A percentile compares a stretch with the other conserved stretches of the same genome.
Evolutionary conservation across 2,329 filamentous ascomycete species (phyloP).

Genomic region (Fusarium pseudoanthophilum): DNA sequence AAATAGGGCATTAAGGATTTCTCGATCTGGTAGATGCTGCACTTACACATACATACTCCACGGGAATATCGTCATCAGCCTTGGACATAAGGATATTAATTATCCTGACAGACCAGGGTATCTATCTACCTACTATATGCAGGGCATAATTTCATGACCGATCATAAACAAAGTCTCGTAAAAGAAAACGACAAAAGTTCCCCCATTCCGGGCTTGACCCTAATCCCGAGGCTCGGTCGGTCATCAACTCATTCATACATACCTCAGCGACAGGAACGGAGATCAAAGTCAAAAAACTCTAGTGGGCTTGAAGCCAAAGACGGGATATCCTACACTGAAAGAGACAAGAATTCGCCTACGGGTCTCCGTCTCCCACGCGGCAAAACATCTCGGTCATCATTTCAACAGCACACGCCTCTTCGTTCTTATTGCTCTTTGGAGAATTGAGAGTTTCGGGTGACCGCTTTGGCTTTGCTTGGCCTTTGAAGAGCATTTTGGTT

Average conservation of each 20-base stretch:
- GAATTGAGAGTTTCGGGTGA: constrained; percentile 1
- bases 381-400: constrained; percentile 5
- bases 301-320: constrained; percentile 1
- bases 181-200: not conserved
- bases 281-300: constrained; percentile 38
- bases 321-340: not conserved
- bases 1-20: not conserved
- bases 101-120: not conserved
- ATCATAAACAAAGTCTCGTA: not conserved
- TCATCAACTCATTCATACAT: constrained; percentile 1
- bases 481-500: not conserved
- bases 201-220: not conserved
- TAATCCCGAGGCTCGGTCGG: not conserved
- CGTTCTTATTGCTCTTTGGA: not conserved
- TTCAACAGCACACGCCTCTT: not conserved
- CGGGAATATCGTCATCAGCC: not conserved
- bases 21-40: not conserved
- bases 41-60: not conserved
- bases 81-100: not conserved
- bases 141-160: not conserved
- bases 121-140: not conserved
- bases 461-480: constrained; percentile 14
- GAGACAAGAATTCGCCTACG: not conserved
- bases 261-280: constrained; percentile 40
- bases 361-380: not conserved